Conservation (phyloP, 768 basidiomycete species). For the Gymnopilus junonius region DNA sequence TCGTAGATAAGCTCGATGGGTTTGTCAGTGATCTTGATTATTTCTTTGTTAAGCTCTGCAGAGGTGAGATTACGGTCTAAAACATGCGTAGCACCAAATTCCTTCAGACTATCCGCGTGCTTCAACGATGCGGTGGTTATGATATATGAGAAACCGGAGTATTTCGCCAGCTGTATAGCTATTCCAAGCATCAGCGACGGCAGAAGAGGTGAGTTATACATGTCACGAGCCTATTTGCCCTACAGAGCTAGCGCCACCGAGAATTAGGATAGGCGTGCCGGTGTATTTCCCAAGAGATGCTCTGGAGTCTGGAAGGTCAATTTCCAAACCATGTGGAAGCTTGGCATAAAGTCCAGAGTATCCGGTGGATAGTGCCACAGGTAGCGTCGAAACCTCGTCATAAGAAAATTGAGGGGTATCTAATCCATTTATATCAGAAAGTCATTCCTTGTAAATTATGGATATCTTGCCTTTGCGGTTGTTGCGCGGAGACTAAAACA, state of each 20-base stretch:
- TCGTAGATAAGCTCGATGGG: constrained; percentile 30
- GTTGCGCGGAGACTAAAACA: constrained; percentile 16
- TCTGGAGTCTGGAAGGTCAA: constrained; percentile 42
- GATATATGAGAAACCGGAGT: constrained; percentile 45
- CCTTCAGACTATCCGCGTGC: constrained; percentile 34
- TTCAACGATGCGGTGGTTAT: constrained; percentile 41
- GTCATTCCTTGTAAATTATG: neutral
- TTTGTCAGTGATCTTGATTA: constrained; percentile 23
- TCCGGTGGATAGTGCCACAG: constrained; percentile 52
- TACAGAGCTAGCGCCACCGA: constrained; percentile 53
- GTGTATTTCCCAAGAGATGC: constrained; percentile 43
- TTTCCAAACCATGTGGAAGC: constrained; percentile 41
- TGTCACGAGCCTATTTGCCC: constrained; percentile 47
- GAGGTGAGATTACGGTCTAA: constrained; percentile 32
- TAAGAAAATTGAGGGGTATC: constrained; percentile 53
- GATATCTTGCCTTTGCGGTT: constrained; percentile 12
- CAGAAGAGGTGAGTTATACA: neutral
- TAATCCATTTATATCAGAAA: constrained; percentile 15
- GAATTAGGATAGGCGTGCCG: constrained; percentile 48
- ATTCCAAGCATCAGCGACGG: neutral
- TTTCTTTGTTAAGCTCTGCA: constrained; percentile 18
- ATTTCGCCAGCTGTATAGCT: constrained; percentile 42
- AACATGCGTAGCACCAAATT: constrained; percentile 44
- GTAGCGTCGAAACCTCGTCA: constrained; percentile 53
- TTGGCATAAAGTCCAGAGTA: constrained; percentile 52